phyloP scores from a whole-genome alignment of 2,329 filamentous ascomycete genomes.

The Calonectria pteridis region DNA sequence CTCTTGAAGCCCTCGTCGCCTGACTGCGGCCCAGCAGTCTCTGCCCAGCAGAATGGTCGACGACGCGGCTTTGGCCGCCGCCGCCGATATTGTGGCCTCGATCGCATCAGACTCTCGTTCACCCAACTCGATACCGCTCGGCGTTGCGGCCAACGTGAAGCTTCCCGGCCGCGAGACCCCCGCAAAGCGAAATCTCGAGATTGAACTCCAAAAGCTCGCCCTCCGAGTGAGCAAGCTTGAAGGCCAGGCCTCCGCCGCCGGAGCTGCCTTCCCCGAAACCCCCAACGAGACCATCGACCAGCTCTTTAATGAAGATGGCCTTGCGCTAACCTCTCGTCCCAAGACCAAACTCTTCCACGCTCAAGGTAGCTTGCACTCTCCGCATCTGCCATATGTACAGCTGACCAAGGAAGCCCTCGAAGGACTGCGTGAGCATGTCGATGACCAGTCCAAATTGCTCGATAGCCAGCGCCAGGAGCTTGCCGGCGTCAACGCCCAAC shows the following conservation, averaged over 20 bases:
- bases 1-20: slow-evolving; percentile 32
- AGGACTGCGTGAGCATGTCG: slow-evolving; percentile 89
- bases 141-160: slow-evolving; percentile 66
- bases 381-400: slow-evolving; percentile 56
- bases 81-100: slow-evolving; percentile 65
- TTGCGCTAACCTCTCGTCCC: slow-evolving; percentile 56
- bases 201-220: slow-evolving; percentile 83
- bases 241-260: slow-evolving; percentile 75
- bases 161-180: slow-evolving; percentile 82
- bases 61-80: slow-evolving; percentile 66
- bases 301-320: slow-evolving; percentile 70
- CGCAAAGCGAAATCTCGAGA: slow-evolving; percentile 84
- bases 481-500: slow-evolving; percentile 85
- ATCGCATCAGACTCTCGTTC: slow-evolving; percentile 61
- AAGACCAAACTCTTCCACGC: slow-evolving; percentile 61
- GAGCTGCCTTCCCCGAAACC: slow-evolving; percentile 79
- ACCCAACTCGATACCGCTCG: slow-evolving; percentile 54
- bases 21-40: slow-evolving; percentile 46
- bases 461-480: slow-evolving; percentile 89
- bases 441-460: slow-evolving; percentile 93
- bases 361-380: slow-evolving; percentile 55
- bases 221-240: slow-evolving; percentile 86
- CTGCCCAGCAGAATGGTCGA: slow-evolving; percentile 60
- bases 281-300: slow-evolving; percentile 81
- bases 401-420: slow-evolving; percentile 87